Conservation (phyloP, 2,329 filamentous ascomycete genomes). For the Penicillium nordicum region DNA sequence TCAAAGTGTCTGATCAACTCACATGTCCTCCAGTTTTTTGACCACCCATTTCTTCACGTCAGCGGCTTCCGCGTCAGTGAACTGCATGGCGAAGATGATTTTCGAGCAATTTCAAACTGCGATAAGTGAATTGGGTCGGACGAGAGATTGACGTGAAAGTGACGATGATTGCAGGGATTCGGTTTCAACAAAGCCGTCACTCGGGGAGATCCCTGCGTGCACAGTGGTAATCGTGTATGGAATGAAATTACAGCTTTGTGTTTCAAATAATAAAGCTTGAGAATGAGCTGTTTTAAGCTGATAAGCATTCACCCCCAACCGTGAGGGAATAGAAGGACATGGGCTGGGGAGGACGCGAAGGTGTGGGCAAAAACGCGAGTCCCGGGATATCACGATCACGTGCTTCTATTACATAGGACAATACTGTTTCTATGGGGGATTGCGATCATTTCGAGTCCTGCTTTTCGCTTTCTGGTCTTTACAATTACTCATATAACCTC, state of each 20-base stretch:
- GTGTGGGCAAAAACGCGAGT: slow-evolving; percentile 16
- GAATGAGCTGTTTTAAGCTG: not conserved
- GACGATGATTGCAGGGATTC: slow-evolving; percentile 9
- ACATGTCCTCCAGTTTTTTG: slow-evolving; percentile 58
- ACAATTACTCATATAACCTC: not conserved
- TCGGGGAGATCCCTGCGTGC: not conserved
- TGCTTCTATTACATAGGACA: slow-evolving; percentile 1
- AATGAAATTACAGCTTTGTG: not conserved
- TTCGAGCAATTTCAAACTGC: not conserved
- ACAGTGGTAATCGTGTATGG: not conserved
- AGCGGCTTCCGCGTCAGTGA: slow-evolving; percentile 52
- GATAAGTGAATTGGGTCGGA: not conserved
- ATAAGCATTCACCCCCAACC: not conserved
- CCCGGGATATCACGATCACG: slow-evolving; percentile 18
- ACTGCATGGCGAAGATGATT: slow-evolving; percentile 44
- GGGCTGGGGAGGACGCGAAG: not conserved
- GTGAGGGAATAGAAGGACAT: slow-evolving; percentile 1
- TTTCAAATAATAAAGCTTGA: not conserved
- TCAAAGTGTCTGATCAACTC: slow-evolving; percentile 25
- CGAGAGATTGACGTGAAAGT: not conserved
- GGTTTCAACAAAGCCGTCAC: slow-evolving; percentile 5
- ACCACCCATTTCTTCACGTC: slow-evolving; percentile 58
- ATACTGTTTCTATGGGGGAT: not conserved
- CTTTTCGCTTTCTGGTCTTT: not conserved
- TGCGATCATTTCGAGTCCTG: too few species aligned